phyloP scores from a whole-genome alignment of 495 filamentous ascomycete genomes.

The Sabuloglossum arenarium region DNA sequence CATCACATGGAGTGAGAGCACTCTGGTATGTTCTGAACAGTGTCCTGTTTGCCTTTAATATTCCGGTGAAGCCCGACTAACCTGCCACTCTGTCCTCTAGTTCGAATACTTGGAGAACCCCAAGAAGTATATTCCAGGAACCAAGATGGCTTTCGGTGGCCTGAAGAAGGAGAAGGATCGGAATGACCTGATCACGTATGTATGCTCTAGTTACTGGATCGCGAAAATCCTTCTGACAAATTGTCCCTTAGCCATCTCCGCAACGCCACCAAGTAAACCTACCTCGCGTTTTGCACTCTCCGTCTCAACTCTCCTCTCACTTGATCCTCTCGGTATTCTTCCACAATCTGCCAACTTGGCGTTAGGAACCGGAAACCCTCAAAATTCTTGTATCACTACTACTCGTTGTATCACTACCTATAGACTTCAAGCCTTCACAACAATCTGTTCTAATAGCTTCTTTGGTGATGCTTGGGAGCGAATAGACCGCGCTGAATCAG shows the following conservation, averaged over 20 bases:
- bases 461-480: not conserved
- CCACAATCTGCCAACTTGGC: not conserved
- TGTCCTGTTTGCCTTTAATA: not conserved
- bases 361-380: not conserved
- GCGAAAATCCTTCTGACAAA: not conserved
- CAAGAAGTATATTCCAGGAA: constrained; percentile 94
- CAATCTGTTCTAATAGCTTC: not conserved
- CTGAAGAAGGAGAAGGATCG: constrained; percentile 99
- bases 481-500: not conserved
- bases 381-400: not conserved
- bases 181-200: constrained; percentile 97
- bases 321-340: not conserved
- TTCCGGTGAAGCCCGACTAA: not conserved
- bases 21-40: constrained; percentile 43
- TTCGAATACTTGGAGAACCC: constrained; percentile 83
- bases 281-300: not conserved
- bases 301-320: not conserved
- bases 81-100: constrained; percentile 18
- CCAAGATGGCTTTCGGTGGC: constrained; percentile 99
- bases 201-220: constrained; percentile 10
- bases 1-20: constrained; percentile 68
- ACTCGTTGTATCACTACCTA: not conserved
- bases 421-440: not conserved
- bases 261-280: constrained; percentile 15
- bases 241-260: constrained; percentile 9